Evolutionary conservation across 441 rosid genomes (phyloP).

Genomic region (Syzygium malaccense): DNA sequence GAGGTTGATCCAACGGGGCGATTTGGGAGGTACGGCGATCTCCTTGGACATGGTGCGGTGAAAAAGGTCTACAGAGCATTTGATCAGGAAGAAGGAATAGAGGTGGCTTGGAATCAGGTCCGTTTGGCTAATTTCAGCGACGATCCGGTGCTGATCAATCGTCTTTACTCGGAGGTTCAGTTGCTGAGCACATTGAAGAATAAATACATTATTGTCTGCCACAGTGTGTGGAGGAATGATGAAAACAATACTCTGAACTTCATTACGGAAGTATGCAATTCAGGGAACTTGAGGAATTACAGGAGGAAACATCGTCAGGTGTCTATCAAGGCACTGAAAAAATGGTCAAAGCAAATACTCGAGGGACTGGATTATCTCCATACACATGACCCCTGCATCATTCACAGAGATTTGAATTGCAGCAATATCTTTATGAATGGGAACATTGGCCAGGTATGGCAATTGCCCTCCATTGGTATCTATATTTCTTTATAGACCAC

Average conservation of each 20-base stretch:
- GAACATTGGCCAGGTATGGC: constrained; percentile 48
- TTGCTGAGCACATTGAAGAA: constrained; percentile 53
- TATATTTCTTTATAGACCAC: neutral
- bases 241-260: constrained; percentile 44
- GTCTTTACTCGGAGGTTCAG: constrained; percentile 59
- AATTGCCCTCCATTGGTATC: neutral
- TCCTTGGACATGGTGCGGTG: constrained; percentile 60
- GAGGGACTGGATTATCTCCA: constrained; percentile 66
- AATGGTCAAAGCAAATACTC: constrained; percentile 65
- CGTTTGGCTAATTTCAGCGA: constrained; percentile 38
- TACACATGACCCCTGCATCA: constrained; percentile 57
- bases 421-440: constrained; percentile 73
- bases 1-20: constrained; percentile 60
- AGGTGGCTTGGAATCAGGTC: constrained; percentile 80
- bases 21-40: constrained; percentile 46
- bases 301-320: constrained; percentile 70
- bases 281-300: constrained; percentile 56
- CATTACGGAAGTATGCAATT: constrained; percentile 66
- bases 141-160: constrained; percentile 39
- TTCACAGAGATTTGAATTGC: constrained; percentile 66
- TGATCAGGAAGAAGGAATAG: constrained; percentile 67
- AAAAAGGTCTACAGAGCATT: constrained; percentile 70
- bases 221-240: constrained; percentile 48
- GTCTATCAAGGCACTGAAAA: constrained; percentile 68
- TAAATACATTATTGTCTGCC: constrained; percentile 53